A percentile compares a stretch with the other conserved stretches of the same genome.
Evolutionary conservation across 371 early-diverging fungal species (phyloP).

Genomic region (Dentiscutata heterogama): DNA sequence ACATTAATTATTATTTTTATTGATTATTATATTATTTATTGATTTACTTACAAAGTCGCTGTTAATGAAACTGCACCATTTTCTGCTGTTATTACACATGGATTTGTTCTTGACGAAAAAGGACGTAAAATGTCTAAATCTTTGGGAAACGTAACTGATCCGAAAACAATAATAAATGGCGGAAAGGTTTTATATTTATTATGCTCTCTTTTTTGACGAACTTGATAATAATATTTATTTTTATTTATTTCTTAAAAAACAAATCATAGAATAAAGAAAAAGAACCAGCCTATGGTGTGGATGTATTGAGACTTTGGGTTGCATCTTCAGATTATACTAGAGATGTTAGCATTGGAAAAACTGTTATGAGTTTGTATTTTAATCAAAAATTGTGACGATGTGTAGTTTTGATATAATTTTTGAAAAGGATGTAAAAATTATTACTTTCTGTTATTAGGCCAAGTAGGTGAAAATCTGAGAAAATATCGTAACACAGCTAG

Average conservation of each 20-base stretch:
- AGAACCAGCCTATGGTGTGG: constrained; percentile 86
- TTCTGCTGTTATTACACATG: constrained; percentile 89
- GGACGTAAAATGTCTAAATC: constrained; percentile 97
- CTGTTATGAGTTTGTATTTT: constrained; percentile 63
- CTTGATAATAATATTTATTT: not conserved
- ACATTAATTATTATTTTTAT: not conserved
- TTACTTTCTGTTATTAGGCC: constrained; percentile 31
- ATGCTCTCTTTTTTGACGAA: not conserved
- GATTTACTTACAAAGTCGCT: constrained; percentile 63
- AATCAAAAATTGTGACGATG: not conserved
- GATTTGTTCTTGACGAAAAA: constrained; percentile 91
- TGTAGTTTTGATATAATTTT: not conserved
- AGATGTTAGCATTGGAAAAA: constrained; percentile 82
- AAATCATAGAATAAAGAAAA: constrained; percentile 65
- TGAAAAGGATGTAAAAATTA: not conserved
- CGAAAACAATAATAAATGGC: constrained; percentile 75
- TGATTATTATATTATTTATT: not conserved
- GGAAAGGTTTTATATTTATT: constrained; percentile 60
- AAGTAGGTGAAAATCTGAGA: constrained; percentile 74
- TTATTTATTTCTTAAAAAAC: not conserved
- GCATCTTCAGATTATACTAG: constrained; percentile 86
- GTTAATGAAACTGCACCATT: constrained; percentile 84
- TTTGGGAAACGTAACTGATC: constrained; percentile 90
- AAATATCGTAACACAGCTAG: constrained; percentile 84
- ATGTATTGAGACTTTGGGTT: constrained; percentile 86